These are phyloP conservation scores for Skeletonema menzelii DNA, from an alignment of 108 stramenopile species.

Conservation along the genomic window DNA sequence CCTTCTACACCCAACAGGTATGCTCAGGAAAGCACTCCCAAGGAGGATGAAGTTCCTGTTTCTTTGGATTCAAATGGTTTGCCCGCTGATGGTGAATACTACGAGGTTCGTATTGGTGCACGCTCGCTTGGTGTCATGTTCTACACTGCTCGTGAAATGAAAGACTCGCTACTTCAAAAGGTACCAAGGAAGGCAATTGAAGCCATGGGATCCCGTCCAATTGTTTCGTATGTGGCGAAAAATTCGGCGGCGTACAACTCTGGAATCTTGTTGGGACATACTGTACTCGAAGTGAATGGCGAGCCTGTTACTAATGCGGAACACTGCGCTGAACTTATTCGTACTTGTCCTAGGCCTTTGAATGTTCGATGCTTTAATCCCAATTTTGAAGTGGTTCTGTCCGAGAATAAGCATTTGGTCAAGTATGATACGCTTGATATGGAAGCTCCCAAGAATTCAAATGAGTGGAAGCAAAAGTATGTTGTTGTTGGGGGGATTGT, in stretches of 20 bases:
- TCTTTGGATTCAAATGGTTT: conserved; percentile 28
- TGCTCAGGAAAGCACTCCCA: not conserved
- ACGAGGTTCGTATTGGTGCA: conserved; percentile 29
- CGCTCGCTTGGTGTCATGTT: conserved; percentile 40
- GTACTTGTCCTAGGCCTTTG: conserved; percentile 24
- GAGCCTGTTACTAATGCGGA: conserved; percentile 7
- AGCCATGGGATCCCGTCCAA: conserved; percentile 25
- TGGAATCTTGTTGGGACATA: conserved; percentile 33
- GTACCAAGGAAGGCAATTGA: conserved; percentile 20
- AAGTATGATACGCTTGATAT: conserved; percentile 35
- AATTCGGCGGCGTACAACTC: conserved; percentile 27
- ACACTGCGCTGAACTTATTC: conserved; percentile 15
- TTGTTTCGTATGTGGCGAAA: conserved; percentile 24
- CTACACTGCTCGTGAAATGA: conserved; percentile 27
- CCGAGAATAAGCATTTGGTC: conserved; percentile 33
- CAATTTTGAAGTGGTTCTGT: conserved; percentile 14
- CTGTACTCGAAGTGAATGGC: conserved; percentile 30
- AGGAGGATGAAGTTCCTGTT: conserved; percentile 6
- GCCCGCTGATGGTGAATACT: conserved; percentile 40
- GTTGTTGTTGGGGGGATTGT: conserved; percentile 48
- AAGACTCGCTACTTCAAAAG: conserved; percentile 17
- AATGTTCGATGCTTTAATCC: conserved; percentile 26
- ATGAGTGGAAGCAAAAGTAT: conserved; percentile 50
- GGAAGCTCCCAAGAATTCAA: conserved; percentile 8
- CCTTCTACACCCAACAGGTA: not conserved